Evolutionary conservation across 2,329 filamentous ascomycete genomes (phyloP).

Genomic region (Aspergillus ochraceoroseus): DNA sequence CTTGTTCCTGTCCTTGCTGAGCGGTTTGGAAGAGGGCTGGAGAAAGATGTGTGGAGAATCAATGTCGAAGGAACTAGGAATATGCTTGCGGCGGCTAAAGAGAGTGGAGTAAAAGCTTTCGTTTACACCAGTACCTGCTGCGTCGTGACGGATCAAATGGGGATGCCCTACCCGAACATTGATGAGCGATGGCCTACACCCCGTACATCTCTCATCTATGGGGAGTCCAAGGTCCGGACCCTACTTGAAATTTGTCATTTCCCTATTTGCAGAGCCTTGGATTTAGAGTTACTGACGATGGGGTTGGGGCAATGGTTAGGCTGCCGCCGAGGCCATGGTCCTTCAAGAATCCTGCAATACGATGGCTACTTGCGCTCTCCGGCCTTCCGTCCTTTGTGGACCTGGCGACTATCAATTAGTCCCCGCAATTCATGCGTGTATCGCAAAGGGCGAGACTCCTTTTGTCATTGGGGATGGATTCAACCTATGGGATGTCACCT

Average conservation of each 20-base stretch:
- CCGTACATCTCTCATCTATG: conserved; percentile 40
- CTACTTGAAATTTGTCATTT: conserved; percentile 1
- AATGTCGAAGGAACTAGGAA: conserved; percentile 55
- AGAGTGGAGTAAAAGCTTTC: conserved; percentile 46
- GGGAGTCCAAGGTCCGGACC: conserved; percentile 40
- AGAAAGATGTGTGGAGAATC: conserved; percentile 44
- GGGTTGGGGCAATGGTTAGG: conserved; percentile 28
- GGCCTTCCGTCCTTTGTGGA: conserved; percentile 44
- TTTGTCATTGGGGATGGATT: conserved; percentile 40
- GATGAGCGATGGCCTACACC: conserved; percentile 40
- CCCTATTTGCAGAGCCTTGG: neutral
- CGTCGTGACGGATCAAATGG: conserved; percentile 50
- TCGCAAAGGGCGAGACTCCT: conserved; percentile 41
- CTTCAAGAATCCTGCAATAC: conserved; percentile 33
- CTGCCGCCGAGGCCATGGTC: conserved; percentile 42
- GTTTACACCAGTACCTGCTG: conserved; percentile 56
- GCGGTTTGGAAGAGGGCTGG: conserved; percentile 34
- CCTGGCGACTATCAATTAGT: conserved; percentile 43
- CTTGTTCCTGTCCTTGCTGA: conserved; percentile 40
- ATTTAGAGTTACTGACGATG: conserved; percentile 7
- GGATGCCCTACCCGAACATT: conserved; percentile 35
- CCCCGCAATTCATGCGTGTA: conserved; percentile 43
- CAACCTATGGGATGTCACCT: conserved; percentile 45
- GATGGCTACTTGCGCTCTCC: conserved; percentile 41
- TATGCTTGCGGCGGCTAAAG: conserved; percentile 46